Evolutionary conservation across 371 early-diverging fungal genomes (phyloP), one percentile per base, ranked within the genome.

Genomic region (Neoconidiobolus thromboides): DNA sequence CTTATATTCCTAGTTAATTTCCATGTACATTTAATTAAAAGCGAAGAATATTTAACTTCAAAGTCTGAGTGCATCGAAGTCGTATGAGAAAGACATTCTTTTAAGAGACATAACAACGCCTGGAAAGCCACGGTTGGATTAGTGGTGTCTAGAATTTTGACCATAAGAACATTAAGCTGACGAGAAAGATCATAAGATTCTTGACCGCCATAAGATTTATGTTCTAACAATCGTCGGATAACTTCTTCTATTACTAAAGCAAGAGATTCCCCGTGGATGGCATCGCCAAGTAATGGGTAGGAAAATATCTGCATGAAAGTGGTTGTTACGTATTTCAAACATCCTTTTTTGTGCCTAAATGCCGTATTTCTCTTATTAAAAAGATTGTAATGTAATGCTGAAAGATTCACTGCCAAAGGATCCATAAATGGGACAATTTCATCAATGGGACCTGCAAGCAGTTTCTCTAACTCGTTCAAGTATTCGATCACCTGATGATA

Each of bases 1-100:
- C 38, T 40, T 12, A 14, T 41, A 41, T 40, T 12, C 12, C 55
- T 36, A 14, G 55, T 41, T 41, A 55, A 41, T 14, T 55, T 55
- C 55, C 55, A 55, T 4, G 40, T 37, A 42, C 55, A 55, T 55
- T 55, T 55, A 15, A 55, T 55, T 4, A 55, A 15, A 4, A 55
- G 40, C 38, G 12, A 12, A 41, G 38, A 38, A 3, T 36, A 55
- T 12, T 41, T 26, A 5, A 55, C 14, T 37, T 55, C 38, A 6
- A 6, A 4, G 37, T 55, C 55, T 36, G 55, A 15, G 42, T 3
- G 14, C 38, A 42, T 9, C 9, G 40, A 37, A n/a, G 55, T 55
- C 15, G 42, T 42, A 15, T 37, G 41, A n/a, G 15, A 15, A 5
- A 55, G 12, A 36, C 55, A 14, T 12, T 48, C 14, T 12, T 15